These are phyloP conservation scores for Nematocida displodere DNA, from an alignment of 371 early-diverging fungal genomes.

Conservation along the genomic window DNA sequence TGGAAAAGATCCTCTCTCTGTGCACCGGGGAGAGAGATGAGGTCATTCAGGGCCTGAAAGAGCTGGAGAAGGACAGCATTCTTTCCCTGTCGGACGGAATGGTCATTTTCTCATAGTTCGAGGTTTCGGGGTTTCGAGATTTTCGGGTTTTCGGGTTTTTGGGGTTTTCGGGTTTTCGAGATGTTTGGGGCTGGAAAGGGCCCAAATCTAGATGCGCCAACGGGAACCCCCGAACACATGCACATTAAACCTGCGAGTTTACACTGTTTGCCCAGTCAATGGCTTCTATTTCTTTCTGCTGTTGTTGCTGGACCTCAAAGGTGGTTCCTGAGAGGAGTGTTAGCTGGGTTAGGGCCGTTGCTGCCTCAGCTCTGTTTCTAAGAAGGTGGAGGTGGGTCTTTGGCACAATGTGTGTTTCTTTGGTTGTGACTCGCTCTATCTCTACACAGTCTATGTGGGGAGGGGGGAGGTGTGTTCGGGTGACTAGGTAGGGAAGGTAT, in stretches of 20 bases:
- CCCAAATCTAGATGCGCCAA: too few relatives aligned
- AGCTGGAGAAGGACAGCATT: slow-evolving; percentile 35
- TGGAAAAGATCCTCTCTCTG: slow-evolving; percentile 16
- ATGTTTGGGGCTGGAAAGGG: too few relatives aligned
- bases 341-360: not conserved
- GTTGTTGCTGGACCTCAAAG: not conserved
- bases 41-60: slow-evolving; percentile 6
- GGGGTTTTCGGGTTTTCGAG: too few relatives aligned
- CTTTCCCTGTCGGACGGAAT: slow-evolving; percentile 28
- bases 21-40: not conserved
- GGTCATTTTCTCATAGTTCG: slow-evolving; percentile 45
- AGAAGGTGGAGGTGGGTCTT: not conserved
- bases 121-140: too few relatives aligned
- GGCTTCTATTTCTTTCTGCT: too few relatives aligned
- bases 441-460: slow-evolving; percentile 17
- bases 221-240: too few relatives aligned
- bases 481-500: slow-evolving; percentile 19
- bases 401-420: not conserved
- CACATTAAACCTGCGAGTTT: too few relatives aligned
- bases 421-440: not conserved
- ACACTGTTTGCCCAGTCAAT: too few relatives aligned
- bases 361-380: not conserved
- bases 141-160: too few relatives aligned
- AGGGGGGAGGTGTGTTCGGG: not conserved
- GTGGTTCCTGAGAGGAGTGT: slow-evolving; percentile 24